These are phyloP conservation scores for Populus nigra DNA, from an alignment of 345 rosid genomes.

Conservation along the genomic window DNA sequence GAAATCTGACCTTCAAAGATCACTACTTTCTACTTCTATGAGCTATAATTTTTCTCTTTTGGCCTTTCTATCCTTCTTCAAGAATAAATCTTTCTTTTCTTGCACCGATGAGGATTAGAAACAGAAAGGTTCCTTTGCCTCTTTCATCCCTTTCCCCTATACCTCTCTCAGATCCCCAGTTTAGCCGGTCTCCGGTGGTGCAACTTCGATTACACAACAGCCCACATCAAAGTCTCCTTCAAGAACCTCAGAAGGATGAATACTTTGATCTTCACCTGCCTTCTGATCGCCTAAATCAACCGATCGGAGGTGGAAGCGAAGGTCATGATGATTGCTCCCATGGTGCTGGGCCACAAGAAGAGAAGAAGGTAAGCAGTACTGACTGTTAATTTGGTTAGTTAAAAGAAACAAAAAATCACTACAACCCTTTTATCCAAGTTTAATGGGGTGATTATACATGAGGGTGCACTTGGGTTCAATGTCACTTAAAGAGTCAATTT, in stretches of 20 bases:
- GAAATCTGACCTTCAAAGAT: slow-evolving; percentile 23
- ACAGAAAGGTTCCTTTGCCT: slow-evolving; percentile 70
- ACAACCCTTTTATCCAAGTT: background rate
- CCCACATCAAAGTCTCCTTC: slow-evolving; percentile 15
- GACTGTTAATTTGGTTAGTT: slow-evolving; percentile 34
- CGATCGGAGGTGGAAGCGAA: slow-evolving; percentile 30
- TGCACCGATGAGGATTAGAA: slow-evolving; percentile 88
- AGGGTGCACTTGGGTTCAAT: slow-evolving; percentile 43
- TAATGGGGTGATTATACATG: background rate
- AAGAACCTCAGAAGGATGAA: background rate
- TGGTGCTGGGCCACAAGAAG: slow-evolving; percentile 2
- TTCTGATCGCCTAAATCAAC: slow-evolving; percentile 40
- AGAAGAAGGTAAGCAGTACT: slow-evolving; percentile 25
- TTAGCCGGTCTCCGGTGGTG: slow-evolving; percentile 48
- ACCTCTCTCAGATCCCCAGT: slow-evolving; percentile 79
- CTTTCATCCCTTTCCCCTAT: slow-evolving; percentile 74
- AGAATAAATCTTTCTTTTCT: background rate
- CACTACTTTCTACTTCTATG: slow-evolving; percentile 1
- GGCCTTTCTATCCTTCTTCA: background rate
- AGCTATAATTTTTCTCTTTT: background rate
- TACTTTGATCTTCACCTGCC: slow-evolving; percentile 17
- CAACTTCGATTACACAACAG: slow-evolving; percentile 34
- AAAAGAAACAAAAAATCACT: background rate
- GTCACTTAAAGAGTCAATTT: slow-evolving; percentile 12
- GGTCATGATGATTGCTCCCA: slow-evolving; percentile 14